Conservation (phyloP, 257 asterid genomes). For the Petunia axillaris region DNA sequence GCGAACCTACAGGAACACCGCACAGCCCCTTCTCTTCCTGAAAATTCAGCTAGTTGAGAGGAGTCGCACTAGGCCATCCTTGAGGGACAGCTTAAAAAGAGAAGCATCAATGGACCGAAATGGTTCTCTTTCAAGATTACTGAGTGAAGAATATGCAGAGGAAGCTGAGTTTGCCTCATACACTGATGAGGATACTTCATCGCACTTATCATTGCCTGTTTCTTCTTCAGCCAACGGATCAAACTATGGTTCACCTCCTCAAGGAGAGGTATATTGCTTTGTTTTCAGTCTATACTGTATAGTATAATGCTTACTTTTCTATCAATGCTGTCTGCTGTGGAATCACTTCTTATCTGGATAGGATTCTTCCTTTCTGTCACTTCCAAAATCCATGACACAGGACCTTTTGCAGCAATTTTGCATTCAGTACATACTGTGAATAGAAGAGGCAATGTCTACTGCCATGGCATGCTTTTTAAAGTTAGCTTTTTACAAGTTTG, state of each 20-base stretch:
- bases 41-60: slow-evolving; percentile 60
- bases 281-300: too few relatives aligned
- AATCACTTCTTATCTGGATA: background rate
- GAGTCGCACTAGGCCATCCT: slow-evolving; percentile 62
- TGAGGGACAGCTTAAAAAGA: slow-evolving; percentile 55
- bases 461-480: background rate
- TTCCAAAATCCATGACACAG: background rate
- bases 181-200: slow-evolving; percentile 75
- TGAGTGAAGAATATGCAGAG: slow-evolving; percentile 38
- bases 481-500: background rate
- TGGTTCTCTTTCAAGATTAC: slow-evolving; percentile 48
- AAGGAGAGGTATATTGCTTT: slow-evolving; percentile 47
- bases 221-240: slow-evolving; percentile 35
- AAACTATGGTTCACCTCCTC: slow-evolving; percentile 63
- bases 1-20: slow-evolving; percentile 51
- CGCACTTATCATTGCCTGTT: slow-evolving; percentile 57
- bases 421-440: background rate
- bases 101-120: slow-evolving; percentile 59
- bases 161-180: slow-evolving; percentile 53
- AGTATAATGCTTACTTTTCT: background rate
- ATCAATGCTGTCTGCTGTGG: background rate
- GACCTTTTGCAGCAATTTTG: background rate
- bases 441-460: background rate
- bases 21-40: slow-evolving; percentile 61
- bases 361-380: background rate